These are phyloP conservation scores for Dorcoceras hygrometricum DNA, from an alignment of 257 asterid genomes.

Conservation along the genomic window DNA sequence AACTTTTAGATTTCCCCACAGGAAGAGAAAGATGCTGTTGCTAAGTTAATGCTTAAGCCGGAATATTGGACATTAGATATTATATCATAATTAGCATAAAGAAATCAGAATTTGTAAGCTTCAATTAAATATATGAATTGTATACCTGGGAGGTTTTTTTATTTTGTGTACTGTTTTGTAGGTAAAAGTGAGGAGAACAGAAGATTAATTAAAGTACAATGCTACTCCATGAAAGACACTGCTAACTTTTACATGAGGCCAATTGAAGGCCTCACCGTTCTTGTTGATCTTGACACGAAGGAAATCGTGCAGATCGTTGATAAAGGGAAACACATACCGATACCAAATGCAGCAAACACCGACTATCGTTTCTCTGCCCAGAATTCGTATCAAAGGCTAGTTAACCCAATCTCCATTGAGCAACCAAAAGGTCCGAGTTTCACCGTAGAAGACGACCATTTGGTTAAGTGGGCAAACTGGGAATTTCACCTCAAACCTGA, in stretches of 20 bases:
- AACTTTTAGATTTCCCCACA: background rate
- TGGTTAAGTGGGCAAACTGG: slow-evolving; percentile 84
- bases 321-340: slow-evolving; percentile 65
- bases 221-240: slow-evolving; percentile 75
- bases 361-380: slow-evolving; percentile 74
- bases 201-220: slow-evolving; percentile 77
- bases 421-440: slow-evolving; percentile 76
- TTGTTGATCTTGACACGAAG: slow-evolving; percentile 71
- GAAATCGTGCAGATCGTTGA: slow-evolving; percentile 59
- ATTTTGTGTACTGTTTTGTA: slow-evolving; percentile 8
- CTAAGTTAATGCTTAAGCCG: background rate
- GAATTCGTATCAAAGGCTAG: slow-evolving; percentile 47
- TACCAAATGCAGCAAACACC: slow-evolving; percentile 75
- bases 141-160: background rate
- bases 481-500: slow-evolving; percentile 76
- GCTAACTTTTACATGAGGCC: slow-evolving; percentile 98
- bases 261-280: slow-evolving; percentile 83
- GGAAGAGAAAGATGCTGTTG: background rate
- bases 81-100: background rate
- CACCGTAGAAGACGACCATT: slow-evolving; percentile 48
- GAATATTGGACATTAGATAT: background rate
- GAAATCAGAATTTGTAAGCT: background rate
- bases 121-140: background rate
- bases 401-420: slow-evolving; percentile 80
- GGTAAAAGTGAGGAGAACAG: slow-evolving; percentile 71